Evolutionary conservation across 225 moss, liverwort and hornwort species (phyloP).

Genomic region (Asterella californica): DNA sequence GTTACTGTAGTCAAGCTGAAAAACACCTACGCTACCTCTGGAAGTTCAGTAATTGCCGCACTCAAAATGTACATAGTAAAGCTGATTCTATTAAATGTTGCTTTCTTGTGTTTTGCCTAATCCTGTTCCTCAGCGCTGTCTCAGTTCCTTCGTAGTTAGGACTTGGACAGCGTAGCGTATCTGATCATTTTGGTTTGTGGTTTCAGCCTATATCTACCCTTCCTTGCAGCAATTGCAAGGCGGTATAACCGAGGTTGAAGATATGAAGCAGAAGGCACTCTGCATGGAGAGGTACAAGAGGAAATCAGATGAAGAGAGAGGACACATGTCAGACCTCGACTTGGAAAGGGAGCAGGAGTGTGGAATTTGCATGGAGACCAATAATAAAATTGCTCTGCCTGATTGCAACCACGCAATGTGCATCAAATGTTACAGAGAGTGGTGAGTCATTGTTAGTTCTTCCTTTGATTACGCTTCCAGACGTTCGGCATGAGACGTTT

Average conservation of each 20-base stretch:
- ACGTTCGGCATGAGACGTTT: too few species aligned
- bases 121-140: not conserved
- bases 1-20: not conserved
- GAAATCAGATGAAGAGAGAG: constrained; percentile 86
- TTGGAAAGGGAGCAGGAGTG: constrained; percentile 93
- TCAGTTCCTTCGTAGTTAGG: not conserved
- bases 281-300: constrained; percentile 92
- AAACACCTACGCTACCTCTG: not conserved
- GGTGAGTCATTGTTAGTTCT: constrained; percentile 37
- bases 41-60: not conserved
- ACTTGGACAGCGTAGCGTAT: too few species aligned
- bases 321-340: constrained; percentile 91
- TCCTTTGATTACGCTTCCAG: not conserved
- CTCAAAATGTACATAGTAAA: not conserved
- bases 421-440: constrained; percentile 92
- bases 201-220: constrained; percentile 90
- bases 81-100: not conserved
- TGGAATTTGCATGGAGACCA: constrained; percentile 97
- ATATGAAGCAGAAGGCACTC: constrained; percentile 92
- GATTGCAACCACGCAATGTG: constrained; percentile 99
- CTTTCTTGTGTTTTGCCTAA: not conserved
- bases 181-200: not conserved
- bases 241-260: constrained; percentile 87
- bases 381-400: constrained; percentile 90
- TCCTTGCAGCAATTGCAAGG: constrained; percentile 93